Percentiles rank a stretch among this genome's conserved stretches.
These are phyloP conservation scores for Pelargonium exstipulatum DNA, from an alignment of 441 rosid genomes.

Conservation along the genomic window DNA sequence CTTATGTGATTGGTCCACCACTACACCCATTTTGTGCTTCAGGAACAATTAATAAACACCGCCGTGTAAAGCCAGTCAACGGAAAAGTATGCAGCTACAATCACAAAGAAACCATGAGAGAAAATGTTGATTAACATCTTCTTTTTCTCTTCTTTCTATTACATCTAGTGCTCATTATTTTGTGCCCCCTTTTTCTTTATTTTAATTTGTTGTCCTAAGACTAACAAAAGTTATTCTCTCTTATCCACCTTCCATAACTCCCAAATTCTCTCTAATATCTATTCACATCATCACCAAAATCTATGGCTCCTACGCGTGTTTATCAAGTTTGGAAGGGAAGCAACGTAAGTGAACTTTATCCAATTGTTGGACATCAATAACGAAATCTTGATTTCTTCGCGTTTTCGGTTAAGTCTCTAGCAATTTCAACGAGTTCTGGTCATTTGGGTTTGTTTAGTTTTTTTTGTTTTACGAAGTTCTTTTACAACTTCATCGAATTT, in stretches of 20 bases:
- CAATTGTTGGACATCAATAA: no score
- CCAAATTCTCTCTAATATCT: not conserved
- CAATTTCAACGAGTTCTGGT: not conserved
- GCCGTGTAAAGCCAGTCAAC: no score
- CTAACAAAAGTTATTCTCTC: slow-evolving; percentile 24
- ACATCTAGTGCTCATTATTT: not conserved
- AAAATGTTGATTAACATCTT: not conserved
- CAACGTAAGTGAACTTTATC: slow-evolving; percentile 31
- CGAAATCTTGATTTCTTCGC: not conserved
- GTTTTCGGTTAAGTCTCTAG: not conserved
- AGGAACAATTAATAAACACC: no score
- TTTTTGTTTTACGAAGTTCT: not conserved
- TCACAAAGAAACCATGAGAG: no score
- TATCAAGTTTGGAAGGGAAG: slow-evolving; percentile 54
- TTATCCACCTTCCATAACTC: slow-evolving; percentile 15
- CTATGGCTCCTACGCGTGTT: slow-evolving; percentile 26
- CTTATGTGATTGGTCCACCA: no score
- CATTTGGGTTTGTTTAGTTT: not conserved
- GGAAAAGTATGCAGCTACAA: no score
- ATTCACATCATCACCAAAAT: not conserved
- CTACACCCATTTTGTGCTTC: no score
- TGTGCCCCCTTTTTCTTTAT: no score
- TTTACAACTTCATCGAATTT: not conserved
- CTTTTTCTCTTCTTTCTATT: slow-evolving; percentile 15
- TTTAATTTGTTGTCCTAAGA: not conserved